phyloP scores from a whole-genome alignment of 768 basidiomycete species.

The Termitomyces titanicus region DNA sequence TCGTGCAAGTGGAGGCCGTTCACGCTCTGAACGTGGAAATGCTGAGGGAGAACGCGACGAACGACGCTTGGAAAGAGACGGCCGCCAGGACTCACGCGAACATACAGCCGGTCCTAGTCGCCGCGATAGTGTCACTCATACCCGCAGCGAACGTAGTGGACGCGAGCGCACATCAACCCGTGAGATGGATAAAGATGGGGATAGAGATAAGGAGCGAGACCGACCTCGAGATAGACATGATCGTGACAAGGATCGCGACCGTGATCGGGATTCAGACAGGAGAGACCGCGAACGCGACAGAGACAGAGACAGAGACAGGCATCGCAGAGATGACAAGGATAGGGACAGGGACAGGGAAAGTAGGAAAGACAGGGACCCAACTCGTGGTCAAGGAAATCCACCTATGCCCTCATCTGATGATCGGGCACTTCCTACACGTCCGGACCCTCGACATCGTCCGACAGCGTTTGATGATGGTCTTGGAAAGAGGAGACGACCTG shows the following conservation, averaged over 20 bases:
- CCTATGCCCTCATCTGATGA: constrained; percentile 42
- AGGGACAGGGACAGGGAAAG: constrained; percentile 51
- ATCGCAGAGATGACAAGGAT: constrained; percentile 33
- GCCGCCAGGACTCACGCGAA: constrained; percentile 42
- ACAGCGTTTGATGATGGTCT: constrained; percentile 53
- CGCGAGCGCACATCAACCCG: constrained; percentile 37
- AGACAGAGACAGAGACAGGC: constrained; percentile 42
- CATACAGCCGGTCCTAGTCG: constrained; percentile 34
- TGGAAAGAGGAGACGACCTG: constrained; percentile 65
- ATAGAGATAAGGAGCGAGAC: constrained; percentile 46
- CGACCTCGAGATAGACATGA: constrained; percentile 48
- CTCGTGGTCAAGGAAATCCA: constrained; percentile 32
- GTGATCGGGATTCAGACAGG: constrained; percentile 56
- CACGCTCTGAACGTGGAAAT: constrained; percentile 50
- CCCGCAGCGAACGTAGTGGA: constrained; percentile 43
- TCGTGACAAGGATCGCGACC: constrained; percentile 54
- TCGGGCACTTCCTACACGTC: constrained; percentile 52
- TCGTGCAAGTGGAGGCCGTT: constrained; percentile 63
- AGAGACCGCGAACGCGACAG: constrained; percentile 52
- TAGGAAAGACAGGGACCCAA: constrained; percentile 57
- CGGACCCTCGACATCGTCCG: constrained; percentile 57
- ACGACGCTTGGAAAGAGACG: constrained; percentile 49
- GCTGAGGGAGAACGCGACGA: constrained; percentile 49
- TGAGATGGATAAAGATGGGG: constrained; percentile 42
- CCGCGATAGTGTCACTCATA: constrained; percentile 51